Base-by-base conservation (phyloP, 805 yeast species). In the Barnettozyma sp. region DNA sequence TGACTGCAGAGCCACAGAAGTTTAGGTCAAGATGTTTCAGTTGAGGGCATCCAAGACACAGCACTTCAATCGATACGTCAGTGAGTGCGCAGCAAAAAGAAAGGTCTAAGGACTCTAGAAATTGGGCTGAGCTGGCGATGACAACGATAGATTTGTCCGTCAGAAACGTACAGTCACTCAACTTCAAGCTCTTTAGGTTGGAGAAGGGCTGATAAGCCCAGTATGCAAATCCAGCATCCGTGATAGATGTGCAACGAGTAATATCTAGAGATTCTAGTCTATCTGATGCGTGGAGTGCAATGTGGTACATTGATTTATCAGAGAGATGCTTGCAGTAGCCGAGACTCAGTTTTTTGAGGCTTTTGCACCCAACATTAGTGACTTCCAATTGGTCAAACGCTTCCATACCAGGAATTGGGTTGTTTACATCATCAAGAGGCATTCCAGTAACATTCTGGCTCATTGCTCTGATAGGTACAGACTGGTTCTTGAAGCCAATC, bases 261-360 rank as follows among this genome's bases (percentile, higher is more conserved):
- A 82, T 59, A 46, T 80, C 76, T 46, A 82, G 63, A 24, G 68
- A 55, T 40, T 66, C 75, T 33, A 82, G 57, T 36, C 77, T 61
- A 12, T 66, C 67, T 40, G 61, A 66, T n/a, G 82, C 79, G 54
- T 74, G 70, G 15, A 65, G 51, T 0, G 84, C 76, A 38, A 82
- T 62, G 42, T 75, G 78, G 42, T 65, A 59, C 80, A 82, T 76
- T 23, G 81, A 60, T 43, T 68, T 65, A 50, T 82, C 92, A 3
- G 88, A 78, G 38, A 82, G 49, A 49, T 77, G 79, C 50, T 82
- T 82, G 60, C 92, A 82, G 51, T 82, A 81, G n/a, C 86, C 75
- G 26, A 82, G 58, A 31, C 71, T 69, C 38, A 82, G 52, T 12
- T 66, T 59, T 42, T 66, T 66, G 51, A 82, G 58, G 30, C 68